Base-by-base conservation (phyloP, 345 rosid genomes). In the Moricandia moricandioides region DNA sequence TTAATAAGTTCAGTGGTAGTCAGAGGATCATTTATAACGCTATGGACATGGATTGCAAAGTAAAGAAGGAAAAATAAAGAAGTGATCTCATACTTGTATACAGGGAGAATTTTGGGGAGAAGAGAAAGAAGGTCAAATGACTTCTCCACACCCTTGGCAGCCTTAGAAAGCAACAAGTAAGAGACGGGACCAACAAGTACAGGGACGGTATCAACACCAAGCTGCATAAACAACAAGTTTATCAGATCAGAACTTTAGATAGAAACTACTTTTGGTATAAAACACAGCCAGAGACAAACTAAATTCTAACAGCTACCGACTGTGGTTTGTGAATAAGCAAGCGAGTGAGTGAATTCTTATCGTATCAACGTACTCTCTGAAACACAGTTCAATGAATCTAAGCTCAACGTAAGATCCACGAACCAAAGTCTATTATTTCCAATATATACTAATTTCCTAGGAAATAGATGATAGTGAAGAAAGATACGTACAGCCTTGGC, bases 121-220 rank as follows among this genome's bases (percentile, higher is more conserved):
- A 94, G 97, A 56, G 98, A 94, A 33, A 94, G 95, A 76, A 90
- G 88, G 75, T 86, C 76, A 65, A 94, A 94, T 70, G 79, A 84
- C 84, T 89, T 91, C 69, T 91, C 95, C 49, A 94, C 93, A 62
- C 97, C 96, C 89, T 93, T 93, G 56, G 93, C 92, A 76, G 97
- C 96, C 75, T 93, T 93, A 52, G 97, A 89, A 24, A 93, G 89
- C 75, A 93, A 52, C 95, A 93, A 85, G 86, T 91, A 94, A 29
- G 98, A 88, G 70, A 94, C 97, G 4, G 98, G 98, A 47, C 97
- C 98, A 82, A 91, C 70, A 82, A 94, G 87, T 77, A 94, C 87
- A 29, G 98, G 98, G 69, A 94, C 88, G 24, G 98, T 94, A 9
- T 94, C 84, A n/a, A 91, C 87, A 82, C 98, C 97, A 70, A 88